phyloP scores from a whole-genome alignment of 345 rosid genomes.

The Brassica nigra region DNA sequence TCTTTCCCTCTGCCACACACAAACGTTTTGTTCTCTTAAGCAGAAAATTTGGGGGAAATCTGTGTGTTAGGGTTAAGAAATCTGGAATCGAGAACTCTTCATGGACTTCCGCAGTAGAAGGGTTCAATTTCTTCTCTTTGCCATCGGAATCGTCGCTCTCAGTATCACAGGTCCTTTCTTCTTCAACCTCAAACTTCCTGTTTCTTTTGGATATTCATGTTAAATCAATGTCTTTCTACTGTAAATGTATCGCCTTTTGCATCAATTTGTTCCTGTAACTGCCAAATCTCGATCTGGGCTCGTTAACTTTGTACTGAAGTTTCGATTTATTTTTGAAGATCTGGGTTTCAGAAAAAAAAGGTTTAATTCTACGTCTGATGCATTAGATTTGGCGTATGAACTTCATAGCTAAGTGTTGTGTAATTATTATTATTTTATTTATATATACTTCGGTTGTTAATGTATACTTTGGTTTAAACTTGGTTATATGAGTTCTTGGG shows the following conservation, averaged over 20 bases:
- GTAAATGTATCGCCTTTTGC: conserved; percentile 13
- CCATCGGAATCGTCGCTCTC: conserved; percentile 61
- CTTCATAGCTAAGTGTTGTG: not conserved
- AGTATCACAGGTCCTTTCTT: conserved; percentile 64
- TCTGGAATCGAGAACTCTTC: not conserved
- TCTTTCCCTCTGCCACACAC: conserved; percentile 35
- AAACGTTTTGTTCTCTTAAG: not conserved
- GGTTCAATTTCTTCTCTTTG: conserved; percentile 50
- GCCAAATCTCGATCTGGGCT: conserved; percentile 20
- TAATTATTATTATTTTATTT: not conserved
- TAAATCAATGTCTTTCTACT: not conserved
- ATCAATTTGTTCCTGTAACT: not conserved
- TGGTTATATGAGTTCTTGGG: no score
- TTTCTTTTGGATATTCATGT: not conserved
- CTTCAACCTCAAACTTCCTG: not conserved
- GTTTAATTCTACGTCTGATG: not conserved
- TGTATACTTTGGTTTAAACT: no score
- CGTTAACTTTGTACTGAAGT: not conserved
- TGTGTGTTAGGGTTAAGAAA: not conserved
- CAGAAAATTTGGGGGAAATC: conserved; percentile 3
- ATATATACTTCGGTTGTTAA: no score
- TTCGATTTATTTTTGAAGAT: not conserved
- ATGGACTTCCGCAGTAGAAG: conserved; percentile 67
- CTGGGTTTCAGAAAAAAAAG: not conserved
- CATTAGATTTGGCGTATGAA: not conserved